These are phyloP conservation scores for Whalleya microplaca DNA, from an alignment of 2,329 filamentous ascomycete species.

Conservation along the genomic window DNA sequence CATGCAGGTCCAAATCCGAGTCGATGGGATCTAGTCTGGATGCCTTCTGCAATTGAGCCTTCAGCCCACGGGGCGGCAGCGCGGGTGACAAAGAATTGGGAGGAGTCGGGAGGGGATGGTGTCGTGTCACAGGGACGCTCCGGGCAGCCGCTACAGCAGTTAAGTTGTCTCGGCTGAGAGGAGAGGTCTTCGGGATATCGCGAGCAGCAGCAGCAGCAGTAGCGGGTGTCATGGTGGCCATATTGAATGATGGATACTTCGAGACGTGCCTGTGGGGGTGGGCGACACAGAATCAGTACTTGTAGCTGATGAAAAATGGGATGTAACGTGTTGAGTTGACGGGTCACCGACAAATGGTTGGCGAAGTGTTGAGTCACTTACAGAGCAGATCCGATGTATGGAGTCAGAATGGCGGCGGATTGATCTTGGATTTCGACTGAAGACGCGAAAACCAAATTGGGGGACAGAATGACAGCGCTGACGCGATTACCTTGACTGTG, in stretches of 20 bases:
- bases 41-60: constrained; percentile 65
- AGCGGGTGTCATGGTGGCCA: constrained; percentile 68
- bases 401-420: constrained; percentile 30
- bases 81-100: constrained; percentile 94
- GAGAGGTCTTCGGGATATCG: constrained; percentile 66
- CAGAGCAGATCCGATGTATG: constrained; percentile 41
- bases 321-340: constrained; percentile 27
- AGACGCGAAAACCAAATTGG: constrained; percentile 38
- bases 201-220: constrained; percentile 64
- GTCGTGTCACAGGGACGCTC: constrained; percentile 65
- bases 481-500: constrained; percentile 63
- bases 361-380: constrained; percentile 38
- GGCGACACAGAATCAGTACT: constrained; percentile 38
- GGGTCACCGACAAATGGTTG: not conserved
- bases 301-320: constrained; percentile 7
- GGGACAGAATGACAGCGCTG: constrained; percentile 52
- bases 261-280: constrained; percentile 45
- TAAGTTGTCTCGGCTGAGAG: constrained; percentile 67
- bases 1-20: constrained; percentile 85
- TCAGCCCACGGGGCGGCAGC: constrained; percentile 79
- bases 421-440: constrained; percentile 33
- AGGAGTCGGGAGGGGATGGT: constrained; percentile 78
- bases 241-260: constrained; percentile 54
- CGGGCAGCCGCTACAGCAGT: constrained; percentile 69
- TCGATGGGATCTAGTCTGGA: constrained; percentile 67